phyloP scores from a whole-genome alignment of 495 filamentous ascomycete species.

The Penicillium parvum region DNA sequence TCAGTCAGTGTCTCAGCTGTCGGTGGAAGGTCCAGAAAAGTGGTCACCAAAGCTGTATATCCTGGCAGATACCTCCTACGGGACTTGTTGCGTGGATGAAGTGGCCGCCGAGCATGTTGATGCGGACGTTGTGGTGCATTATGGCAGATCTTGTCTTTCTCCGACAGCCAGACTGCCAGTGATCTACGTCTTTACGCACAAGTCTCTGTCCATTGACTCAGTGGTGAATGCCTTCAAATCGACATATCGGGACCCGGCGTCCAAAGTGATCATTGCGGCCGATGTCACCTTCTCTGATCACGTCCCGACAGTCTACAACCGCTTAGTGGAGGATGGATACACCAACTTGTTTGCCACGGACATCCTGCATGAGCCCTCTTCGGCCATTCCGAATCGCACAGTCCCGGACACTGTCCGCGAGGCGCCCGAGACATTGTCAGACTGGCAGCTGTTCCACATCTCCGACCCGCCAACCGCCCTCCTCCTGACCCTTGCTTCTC shows the following conservation, averaged over 20 bases:
- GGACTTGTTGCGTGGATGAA: slow-evolving; percentile 95
- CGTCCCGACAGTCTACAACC: slow-evolving; percentile 48
- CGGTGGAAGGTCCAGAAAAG: slow-evolving; percentile 24
- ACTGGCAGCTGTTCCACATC: slow-evolving; percentile 85
- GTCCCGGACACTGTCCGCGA: slow-evolving; percentile 50
- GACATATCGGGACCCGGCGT: slow-evolving; percentile 57
- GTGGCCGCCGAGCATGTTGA: slow-evolving; percentile 91
- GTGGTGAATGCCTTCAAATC: slow-evolving; percentile 60
- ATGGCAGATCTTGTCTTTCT: slow-evolving; percentile 86
- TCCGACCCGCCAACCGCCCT: slow-evolving; percentile 78
- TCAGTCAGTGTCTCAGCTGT: slow-evolving; percentile 29
- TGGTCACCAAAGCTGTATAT: slow-evolving; percentile 65
- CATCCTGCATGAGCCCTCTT: slow-evolving; percentile 73
- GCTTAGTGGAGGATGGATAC: slow-evolving; percentile 60
- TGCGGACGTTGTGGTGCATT: slow-evolving; percentile 91
- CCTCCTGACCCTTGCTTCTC: slow-evolving; percentile 80
- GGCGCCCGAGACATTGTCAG: slow-evolving; percentile 49
- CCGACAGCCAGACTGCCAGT: slow-evolving; percentile 86
- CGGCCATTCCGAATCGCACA: slow-evolving; percentile 79
- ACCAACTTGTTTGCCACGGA: slow-evolving; percentile 61
- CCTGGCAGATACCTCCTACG: slow-evolving; percentile 93
- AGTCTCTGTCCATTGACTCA: slow-evolving; percentile 53
- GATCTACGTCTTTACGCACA: slow-evolving; percentile 84
- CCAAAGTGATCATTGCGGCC: slow-evolving; percentile 77
- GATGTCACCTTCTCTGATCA: slow-evolving; percentile 83